A percentile compares a stretch with the other conserved stretches of the same genome.
These are phyloP conservation scores for Tetracentron sinense DNA, from an alignment of 164 flowering plant genomes.

Conservation along the genomic window DNA sequence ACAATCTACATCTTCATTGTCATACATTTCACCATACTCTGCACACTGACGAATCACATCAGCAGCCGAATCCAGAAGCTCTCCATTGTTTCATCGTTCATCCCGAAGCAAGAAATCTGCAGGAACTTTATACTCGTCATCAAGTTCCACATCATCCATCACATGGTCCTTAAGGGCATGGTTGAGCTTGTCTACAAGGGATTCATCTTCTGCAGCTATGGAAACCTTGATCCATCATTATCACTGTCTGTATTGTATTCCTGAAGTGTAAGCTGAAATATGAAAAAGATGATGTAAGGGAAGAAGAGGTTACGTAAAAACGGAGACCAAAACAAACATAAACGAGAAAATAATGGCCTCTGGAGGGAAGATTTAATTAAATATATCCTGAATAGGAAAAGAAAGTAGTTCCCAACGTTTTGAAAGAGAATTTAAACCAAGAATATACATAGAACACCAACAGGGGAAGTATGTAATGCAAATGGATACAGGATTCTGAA, in stretches of 20 bases:
- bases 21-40: constrained; percentile 79
- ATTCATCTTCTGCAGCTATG: constrained; percentile 41
- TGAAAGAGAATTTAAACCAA: too few relatives aligned
- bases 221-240: constrained; percentile 34
- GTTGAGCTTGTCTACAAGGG: constrained; percentile 57
- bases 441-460: too few relatives aligned
- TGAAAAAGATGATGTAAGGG: not conserved
- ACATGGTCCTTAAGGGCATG: constrained; percentile 36
- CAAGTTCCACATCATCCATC: constrained; percentile 43
- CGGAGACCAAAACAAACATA: too few relatives aligned
- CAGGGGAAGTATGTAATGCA: too few relatives aligned
- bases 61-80: constrained; percentile 41
- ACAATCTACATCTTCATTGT: constrained; percentile 37
- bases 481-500: too few relatives aligned
- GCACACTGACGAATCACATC: constrained; percentile 54
- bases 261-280: constrained; percentile 57
- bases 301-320: too few relatives aligned
- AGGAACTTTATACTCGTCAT: constrained; percentile 50
- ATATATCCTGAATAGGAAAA: too few relatives aligned
- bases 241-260: constrained; percentile 66
- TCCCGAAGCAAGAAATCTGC: constrained; percentile 46
- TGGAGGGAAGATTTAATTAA: too few relatives aligned
- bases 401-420: too few relatives aligned
- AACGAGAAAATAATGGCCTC: too few relatives aligned
- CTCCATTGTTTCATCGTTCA: constrained; percentile 22